Evolutionary conservation across 768 basidiomycete species (phyloP), one percentile per base, ranked within the genome.

Genomic region (Leccinum obscurum): DNA sequence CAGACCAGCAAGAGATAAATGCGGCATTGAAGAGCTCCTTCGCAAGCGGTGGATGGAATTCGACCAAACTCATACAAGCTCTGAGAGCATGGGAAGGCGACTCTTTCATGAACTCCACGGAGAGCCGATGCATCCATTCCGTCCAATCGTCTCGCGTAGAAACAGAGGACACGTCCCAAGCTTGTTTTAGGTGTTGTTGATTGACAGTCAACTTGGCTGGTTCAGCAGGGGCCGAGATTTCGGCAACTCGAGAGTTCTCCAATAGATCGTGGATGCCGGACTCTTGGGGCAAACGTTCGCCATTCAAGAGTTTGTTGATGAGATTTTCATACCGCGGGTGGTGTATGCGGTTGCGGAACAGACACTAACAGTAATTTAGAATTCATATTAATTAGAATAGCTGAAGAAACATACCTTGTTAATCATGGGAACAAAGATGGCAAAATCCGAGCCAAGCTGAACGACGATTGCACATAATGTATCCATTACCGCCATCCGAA

Each of bases 31-130:
- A 98, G 11, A 99, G 77, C 69, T 98, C 96, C 68, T 90, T 89
- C 0, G 94, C 95, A 54, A 98, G 81, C 1, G 95, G 93, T 22
- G 88, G 84, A 73, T 98, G 92, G 8, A 90, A 86, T 70, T 97
- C 93, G 3, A 98, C 94, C 50, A 98, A 77, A 66, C 86, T 92
- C 85, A 94, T 93, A 69, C 96, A 98, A 0, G 97, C 95, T 49
- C 97, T 86, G 41, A 99, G 83, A n/a, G 97, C 97, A 77, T 96
- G 95, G 2, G 95, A 97, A 0, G 97, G 96, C 0, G 96, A 98
- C 64, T 98, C 95, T 69, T 95, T 93, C 90, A 99, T 95, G 69
- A 98, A 90, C 72, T 98, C 95, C 2, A 95, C 91, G 17, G 93
- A 88, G 9, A 99, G 82, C 15, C 89, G 84, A 69, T 92, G 93